A percentile compares a stretch with the other conserved stretches of the same genome.
phyloP scores from a whole-genome alignment of 108 stramenopile genomes.

The Cyclotella kingstonii region DNA sequence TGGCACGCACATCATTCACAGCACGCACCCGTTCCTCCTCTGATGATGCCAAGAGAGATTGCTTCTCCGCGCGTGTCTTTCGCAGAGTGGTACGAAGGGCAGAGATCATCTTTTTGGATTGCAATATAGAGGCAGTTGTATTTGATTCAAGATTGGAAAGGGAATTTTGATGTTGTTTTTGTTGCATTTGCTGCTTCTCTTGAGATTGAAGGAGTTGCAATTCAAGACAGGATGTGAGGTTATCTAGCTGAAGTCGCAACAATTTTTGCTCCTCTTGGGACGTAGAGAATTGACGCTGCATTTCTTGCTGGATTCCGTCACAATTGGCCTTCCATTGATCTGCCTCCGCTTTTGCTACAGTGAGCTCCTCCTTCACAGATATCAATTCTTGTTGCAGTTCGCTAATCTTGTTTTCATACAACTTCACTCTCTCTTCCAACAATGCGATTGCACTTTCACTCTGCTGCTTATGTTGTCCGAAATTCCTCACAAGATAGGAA shows the following conservation, averaged over 20 bases:
- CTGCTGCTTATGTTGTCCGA: constrained; percentile 27
- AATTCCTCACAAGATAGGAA: constrained; percentile 37
- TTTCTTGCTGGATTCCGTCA: constrained; percentile 17
- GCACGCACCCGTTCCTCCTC: constrained; percentile 10
- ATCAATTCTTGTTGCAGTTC: neutral
- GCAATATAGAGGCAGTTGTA: neutral
- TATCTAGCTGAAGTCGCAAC: neutral
- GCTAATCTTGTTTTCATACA: constrained; percentile 15
- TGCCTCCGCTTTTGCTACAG: constrained; percentile 11
- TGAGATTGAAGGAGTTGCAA: no score
- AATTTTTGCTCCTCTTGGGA: constrained; percentile 9
- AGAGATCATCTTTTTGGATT: constrained; percentile 20
- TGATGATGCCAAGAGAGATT: neutral
- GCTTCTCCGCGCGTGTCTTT: constrained; percentile 19
- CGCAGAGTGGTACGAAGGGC: constrained; percentile 7
- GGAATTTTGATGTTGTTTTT: no score
- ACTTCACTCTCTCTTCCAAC: constrained; percentile 14
- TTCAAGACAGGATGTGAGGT: neutral
- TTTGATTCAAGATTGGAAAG: neutral
- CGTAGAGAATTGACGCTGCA: neutral
- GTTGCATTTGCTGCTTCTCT: no score
- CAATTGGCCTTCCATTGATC: constrained; percentile 12
- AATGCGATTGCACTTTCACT: neutral
- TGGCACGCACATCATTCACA: constrained; percentile 28
- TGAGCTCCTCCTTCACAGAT: neutral